Conservation (phyloP, 192 early-diverging fungal species). For the Mortierella alpina region DNA sequence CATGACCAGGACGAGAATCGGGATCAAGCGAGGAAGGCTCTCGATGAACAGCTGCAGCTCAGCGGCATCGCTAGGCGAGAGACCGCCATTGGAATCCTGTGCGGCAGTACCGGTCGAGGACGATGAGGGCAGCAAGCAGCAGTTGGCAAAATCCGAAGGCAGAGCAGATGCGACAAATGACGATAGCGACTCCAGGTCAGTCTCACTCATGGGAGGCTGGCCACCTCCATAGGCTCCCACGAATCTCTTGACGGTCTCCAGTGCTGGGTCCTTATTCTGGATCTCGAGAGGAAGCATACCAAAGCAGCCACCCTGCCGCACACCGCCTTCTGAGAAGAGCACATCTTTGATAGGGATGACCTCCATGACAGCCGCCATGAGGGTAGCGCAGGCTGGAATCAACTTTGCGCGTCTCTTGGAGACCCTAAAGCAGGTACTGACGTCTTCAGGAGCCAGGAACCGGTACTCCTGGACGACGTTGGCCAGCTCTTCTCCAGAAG, state of each 20-base stretch:
- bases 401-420: constrained; percentile 66
- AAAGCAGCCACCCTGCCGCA: constrained; percentile 67
- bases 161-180: constrained; percentile 31
- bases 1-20: constrained; percentile 57
- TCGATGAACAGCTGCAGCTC: constrained; percentile 43
- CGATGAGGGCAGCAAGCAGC: constrained; percentile 28
- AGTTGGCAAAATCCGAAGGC: constrained; percentile 39
- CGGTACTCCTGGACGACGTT: constrained; percentile 53
- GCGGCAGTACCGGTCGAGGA: background rate
- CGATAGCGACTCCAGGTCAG: constrained; percentile 24
- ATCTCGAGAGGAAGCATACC: constrained; percentile 47
- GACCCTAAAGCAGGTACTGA: constrained; percentile 56
- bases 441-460: constrained; percentile 42
- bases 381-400: constrained; percentile 63
- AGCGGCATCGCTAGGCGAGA: constrained; percentile 33
- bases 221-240: constrained; percentile 31
- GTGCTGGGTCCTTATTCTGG: constrained; percentile 59
- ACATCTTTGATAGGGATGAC: constrained; percentile 53
- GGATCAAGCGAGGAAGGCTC: constrained; percentile 56
- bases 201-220: constrained; percentile 33
- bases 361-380: constrained; percentile 60
- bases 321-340: constrained; percentile 68
- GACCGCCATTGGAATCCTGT: background rate
- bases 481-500: constrained; percentile 51
- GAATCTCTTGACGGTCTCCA: constrained; percentile 56